These are phyloP conservation scores for Emergomyces orientalis DNA, from an alignment of 2,329 filamentous ascomycete genomes.

Conservation along the genomic window DNA sequence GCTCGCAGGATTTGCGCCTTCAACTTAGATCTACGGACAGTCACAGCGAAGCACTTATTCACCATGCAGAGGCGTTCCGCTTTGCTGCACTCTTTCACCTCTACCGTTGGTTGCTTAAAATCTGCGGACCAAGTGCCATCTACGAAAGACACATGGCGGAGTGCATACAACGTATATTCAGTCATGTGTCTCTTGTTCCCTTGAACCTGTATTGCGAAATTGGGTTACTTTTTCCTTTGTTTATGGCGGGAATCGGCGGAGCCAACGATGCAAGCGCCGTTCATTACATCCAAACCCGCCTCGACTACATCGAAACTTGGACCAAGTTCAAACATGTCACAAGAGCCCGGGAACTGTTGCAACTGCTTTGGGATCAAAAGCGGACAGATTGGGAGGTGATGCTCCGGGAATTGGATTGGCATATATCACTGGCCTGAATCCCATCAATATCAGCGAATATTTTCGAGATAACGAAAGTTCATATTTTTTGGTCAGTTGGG, in stretches of 20 bases:
- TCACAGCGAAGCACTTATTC: not conserved
- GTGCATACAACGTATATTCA: not conserved
- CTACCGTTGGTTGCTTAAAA: not conserved
- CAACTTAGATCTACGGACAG: not conserved
- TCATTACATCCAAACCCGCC: not conserved
- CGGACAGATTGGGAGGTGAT: not conserved
- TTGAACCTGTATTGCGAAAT: not conserved
- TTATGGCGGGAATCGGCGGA: not conserved
- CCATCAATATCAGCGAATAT: not conserved
- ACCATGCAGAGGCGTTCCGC: not conserved
- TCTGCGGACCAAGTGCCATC: not conserved
- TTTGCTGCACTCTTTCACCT: not conserved
- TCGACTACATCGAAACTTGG: not conserved
- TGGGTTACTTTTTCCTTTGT: not conserved
- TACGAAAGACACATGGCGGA: not conserved
- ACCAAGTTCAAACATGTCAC: not conserved
- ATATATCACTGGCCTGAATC: not conserved
- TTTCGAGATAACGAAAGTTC: not conserved
- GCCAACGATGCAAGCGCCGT: not conserved
- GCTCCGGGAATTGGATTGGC: not conserved
- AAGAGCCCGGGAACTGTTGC: not conserved
- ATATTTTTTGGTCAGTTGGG: not conserved
- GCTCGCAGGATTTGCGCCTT: not conserved
- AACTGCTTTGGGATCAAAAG: not conserved
- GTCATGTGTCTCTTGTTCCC: not conserved